A percentile compares a stretch with the other conserved stretches of the same genome.
These are phyloP conservation scores for Nadsonia fulvescens DNA, from an alignment of 805 yeast genomes.

Conservation along the genomic window DNA sequence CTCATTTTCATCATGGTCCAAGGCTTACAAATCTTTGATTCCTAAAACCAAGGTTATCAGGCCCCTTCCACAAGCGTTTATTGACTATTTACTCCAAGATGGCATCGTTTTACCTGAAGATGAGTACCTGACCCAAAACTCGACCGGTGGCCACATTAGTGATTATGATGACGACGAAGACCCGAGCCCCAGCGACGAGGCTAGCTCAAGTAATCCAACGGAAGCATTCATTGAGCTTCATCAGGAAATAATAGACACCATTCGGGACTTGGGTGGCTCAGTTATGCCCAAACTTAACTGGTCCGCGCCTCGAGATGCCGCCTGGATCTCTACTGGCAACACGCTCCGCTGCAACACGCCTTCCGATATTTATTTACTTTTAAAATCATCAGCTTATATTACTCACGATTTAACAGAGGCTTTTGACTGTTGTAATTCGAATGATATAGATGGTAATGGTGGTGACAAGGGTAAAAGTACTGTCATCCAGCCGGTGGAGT, in stretches of 20 bases:
- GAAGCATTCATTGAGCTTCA: constrained; percentile 44
- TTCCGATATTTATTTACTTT: constrained; percentile 58
- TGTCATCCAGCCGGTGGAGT: constrained; percentile 14
- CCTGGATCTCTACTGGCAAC: constrained; percentile 75
- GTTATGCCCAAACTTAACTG: constrained; percentile 87
- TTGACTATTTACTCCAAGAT: constrained; percentile 45
- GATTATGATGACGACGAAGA: constrained; percentile 16
- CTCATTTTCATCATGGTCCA: constrained; percentile 43
- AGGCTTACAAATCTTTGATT: constrained; percentile 26
- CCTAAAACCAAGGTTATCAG: constrained; percentile 36
- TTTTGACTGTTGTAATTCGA: too few species aligned
- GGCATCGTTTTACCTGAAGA: constrained; percentile 47
- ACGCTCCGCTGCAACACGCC: constrained; percentile 52
- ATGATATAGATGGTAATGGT: too few species aligned
- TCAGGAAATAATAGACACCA: constrained; percentile 25
- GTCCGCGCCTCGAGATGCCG: constrained; percentile 93
- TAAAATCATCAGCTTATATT: constrained; percentile 78
- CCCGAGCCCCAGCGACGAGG: constrained; percentile 10
- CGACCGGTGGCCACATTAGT: constrained; percentile 50
- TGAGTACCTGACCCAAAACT: constrained; percentile 31
- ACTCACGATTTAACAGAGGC: constrained; percentile 69
- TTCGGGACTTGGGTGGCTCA: constrained; percentile 31
- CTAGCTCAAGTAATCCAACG: constrained; percentile 24
- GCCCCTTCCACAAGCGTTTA: constrained; percentile 39
- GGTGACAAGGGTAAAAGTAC: constrained; percentile 9